phyloP scores from a whole-genome alignment of 1,139 yeast species.

The Debaryomyces coudertii region DNA sequence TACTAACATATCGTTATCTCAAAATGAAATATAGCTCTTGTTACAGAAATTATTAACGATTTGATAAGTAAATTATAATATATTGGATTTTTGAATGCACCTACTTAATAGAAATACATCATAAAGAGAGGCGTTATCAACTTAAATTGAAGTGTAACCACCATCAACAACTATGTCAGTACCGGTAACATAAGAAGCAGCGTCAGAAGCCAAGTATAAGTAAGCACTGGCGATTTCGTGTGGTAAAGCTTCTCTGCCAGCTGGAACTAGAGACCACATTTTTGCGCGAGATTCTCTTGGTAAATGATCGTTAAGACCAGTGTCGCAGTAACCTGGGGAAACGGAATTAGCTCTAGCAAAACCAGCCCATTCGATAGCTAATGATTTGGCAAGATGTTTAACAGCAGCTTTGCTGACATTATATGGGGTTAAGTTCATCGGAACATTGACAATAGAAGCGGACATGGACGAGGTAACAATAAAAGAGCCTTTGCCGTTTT shows the following conservation, averaged over 20 bases:
- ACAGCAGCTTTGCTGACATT: constrained; percentile 49
- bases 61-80: not conserved
- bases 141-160: constrained; percentile 31
- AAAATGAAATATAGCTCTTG: not conserved
- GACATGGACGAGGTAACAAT: constrained; percentile 68
- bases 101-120: not conserved
- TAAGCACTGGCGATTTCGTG: constrained; percentile 47
- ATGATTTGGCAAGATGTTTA: constrained; percentile 33
- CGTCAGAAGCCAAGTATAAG: constrained; percentile 44
- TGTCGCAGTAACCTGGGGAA: constrained; percentile 37
- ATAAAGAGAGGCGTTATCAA: not conserved
- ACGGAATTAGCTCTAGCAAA: constrained; percentile 38
- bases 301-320: constrained; percentile 49
- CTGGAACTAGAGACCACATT: constrained; percentile 37
- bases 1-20: not conserved
- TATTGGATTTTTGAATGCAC: not conserved
- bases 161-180: constrained; percentile 52
- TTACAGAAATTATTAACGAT: not conserved
- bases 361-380: constrained; percentile 36
- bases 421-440: constrained; percentile 63
- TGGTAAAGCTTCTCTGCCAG: constrained; percentile 45
- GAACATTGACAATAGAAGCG: constrained; percentile 66
- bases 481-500: constrained; percentile 52
- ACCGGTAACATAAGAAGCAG: constrained; percentile 48
- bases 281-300: constrained; percentile 25